Percentiles rank a stretch among this genome's conserved stretches.
Conservation (phyloP, 2,329 filamentous ascomycete genomes). For the Dothistroma pini region DNA sequence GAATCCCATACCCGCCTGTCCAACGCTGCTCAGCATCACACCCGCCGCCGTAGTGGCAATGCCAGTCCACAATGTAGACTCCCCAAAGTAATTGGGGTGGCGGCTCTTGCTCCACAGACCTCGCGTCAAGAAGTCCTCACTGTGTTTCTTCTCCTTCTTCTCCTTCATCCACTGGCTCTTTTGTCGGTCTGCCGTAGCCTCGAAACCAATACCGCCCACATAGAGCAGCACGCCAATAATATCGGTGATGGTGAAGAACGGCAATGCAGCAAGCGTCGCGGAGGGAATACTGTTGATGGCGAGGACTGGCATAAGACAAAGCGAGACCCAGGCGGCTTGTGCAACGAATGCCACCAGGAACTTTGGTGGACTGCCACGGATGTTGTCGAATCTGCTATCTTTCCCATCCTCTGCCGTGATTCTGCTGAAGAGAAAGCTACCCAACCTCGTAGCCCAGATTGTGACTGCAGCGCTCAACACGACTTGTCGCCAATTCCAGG, state of each 20-base stretch:
- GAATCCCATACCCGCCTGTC: constrained; percentile 57
- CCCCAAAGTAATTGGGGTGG: constrained; percentile 72
- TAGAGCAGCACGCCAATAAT: constrained; percentile 57
- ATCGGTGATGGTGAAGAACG: constrained; percentile 51
- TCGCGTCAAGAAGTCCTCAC: constrained; percentile 61
- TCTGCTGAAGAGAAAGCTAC: constrained; percentile 61
- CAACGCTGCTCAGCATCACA: constrained; percentile 49
- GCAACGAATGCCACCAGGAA: constrained; percentile 56
- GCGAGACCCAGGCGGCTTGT: constrained; percentile 65
- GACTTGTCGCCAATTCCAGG: constrained; percentile 61
- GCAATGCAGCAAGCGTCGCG: constrained; percentile 49
- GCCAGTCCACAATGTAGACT: constrained; percentile 65
- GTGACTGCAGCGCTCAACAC: constrained; percentile 53
- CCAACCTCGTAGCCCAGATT: constrained; percentile 61
- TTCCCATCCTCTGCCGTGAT: constrained; percentile 55
- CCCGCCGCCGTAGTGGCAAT: constrained; percentile 59
- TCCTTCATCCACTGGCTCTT: constrained; percentile 60
- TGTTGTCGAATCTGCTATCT: constrained; percentile 57
- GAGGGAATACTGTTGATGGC: constrained; percentile 61
- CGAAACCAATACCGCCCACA: constrained; percentile 56
- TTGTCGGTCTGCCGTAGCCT: constrained; percentile 61
- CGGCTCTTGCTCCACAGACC: constrained; percentile 60
- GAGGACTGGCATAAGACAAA: constrained; percentile 64
- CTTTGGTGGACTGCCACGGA: constrained; percentile 50
- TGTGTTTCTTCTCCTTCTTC: constrained; percentile 62